phyloP scores from a whole-genome alignment of 2,329 filamentous ascomycete genomes.

The Beauveria varroae region DNA sequence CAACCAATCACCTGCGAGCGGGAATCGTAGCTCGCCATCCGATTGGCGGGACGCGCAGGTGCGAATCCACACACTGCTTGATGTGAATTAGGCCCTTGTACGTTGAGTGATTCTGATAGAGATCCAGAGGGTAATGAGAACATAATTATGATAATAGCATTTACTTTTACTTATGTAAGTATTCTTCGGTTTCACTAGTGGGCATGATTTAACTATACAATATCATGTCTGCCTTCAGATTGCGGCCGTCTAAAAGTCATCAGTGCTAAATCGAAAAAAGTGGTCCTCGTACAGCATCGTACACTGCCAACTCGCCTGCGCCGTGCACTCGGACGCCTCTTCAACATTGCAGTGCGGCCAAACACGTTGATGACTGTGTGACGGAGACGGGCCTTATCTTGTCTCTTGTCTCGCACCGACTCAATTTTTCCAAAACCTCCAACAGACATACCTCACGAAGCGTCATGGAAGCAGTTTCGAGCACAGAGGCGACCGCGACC shows the following conservation, averaged over 20 bases:
- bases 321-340: not conserved
- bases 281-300: no score
- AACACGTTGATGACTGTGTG: conserved; percentile 5
- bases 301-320: not conserved
- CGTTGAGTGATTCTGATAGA: no score
- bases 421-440: not conserved
- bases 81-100: no score
- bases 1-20: not conserved
- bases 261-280: no score
- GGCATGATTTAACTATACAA: no score
- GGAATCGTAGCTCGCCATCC: not conserved
- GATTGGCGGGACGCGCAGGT: not conserved
- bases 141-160: no score
- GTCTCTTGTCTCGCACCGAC: not conserved
- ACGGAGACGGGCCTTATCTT: conserved; percentile 1
- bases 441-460: not conserved
- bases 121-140: no score
- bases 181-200: no score
- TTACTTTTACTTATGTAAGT: no score
- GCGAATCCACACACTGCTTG: no score
- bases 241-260: no score
- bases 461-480: not conserved
- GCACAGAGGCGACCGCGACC: not conserved
- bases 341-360: not conserved
- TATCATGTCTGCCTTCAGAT: no score